Percentiles rank a stretch among this genome's conserved stretches.
Conservation (phyloP, 352 stramenopile species). For the Globisporangium acanthophoron region DNA sequence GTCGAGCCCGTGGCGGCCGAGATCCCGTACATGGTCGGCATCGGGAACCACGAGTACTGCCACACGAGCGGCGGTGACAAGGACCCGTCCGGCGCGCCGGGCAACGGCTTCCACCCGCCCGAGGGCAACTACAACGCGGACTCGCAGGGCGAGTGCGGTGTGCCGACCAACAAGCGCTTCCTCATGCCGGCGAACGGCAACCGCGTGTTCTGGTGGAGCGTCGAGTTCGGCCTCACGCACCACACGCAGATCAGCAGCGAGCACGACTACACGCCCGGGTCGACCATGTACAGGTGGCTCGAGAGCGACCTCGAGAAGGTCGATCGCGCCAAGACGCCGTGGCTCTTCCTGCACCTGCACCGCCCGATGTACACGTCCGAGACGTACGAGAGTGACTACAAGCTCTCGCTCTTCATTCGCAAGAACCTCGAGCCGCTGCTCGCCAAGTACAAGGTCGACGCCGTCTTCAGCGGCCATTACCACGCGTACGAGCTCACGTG, state of each 20-base stretch:
- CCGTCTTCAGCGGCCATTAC: constrained; percentile 49
- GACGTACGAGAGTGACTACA: constrained; percentile 25
- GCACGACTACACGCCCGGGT: constrained; percentile 82
- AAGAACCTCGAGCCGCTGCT: constrained; percentile 36
- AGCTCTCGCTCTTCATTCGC: constrained; percentile 28
- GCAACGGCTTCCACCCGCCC: constrained; percentile 46
- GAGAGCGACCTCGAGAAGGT: constrained; percentile 71
- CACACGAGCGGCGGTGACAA: constrained; percentile 30
- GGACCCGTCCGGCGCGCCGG: constrained; percentile 42
- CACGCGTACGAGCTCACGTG: constrained; percentile 58
- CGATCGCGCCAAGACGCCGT: constrained; percentile 85
- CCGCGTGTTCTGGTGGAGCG: constrained; percentile 84
- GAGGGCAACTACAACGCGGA: constrained; percentile 66
- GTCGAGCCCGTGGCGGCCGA: constrained; percentile 50
- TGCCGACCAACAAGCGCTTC: constrained; percentile 56
- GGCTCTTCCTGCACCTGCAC: constrained; percentile 49
- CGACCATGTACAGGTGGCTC: constrained; percentile 86
- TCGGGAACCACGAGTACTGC: constrained; percentile 57
- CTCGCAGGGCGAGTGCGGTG: constrained; percentile 53
- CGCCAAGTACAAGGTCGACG: constrained; percentile 37
- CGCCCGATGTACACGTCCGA: constrained; percentile 46
- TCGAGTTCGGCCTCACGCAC: constrained; percentile 79
- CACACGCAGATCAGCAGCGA: constrained; percentile 89
- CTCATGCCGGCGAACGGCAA: constrained; percentile 53
- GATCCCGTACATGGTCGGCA: constrained; percentile 58